Base-by-base conservation (phyloP, 495 filamentous ascomycete species). In the Viridothelium virens region DNA sequence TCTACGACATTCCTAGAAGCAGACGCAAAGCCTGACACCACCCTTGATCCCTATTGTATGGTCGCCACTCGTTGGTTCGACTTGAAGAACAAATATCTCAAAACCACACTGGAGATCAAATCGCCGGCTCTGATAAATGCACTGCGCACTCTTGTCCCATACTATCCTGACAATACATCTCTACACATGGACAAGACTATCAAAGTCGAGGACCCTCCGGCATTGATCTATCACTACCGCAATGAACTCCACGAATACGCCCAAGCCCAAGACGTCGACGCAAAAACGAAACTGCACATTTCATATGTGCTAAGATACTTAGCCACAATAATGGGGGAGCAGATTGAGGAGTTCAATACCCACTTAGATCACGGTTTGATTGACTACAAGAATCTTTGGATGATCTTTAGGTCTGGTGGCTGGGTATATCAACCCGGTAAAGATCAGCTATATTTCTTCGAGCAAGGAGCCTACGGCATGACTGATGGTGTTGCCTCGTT, bases 161-260 rank as follows among this genome's bases (percentile, higher is more conserved):
- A 85, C 18, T 85, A 92, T 69, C 90, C 89, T 71, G 89, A 89
- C 3, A 83, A 93, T 63, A 14, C n/a, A n/a, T 90, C 86, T 67
- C 72, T 95, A 18, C 88, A 90, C 0, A 86, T 91, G 68, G 90
- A 92, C 41, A 86, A 87, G 0, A 88, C 91, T 3, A 81, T 82
- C 38, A 80, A 76, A 9, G 89, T 94, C 71, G 34, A 63, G 10
- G 62, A 62, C 37, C 61, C 62, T 10, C 91, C 91, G 11, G 92
- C 94, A 73, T 85, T 90, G 82, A 82, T 95, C 4, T 96, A 94
- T 79, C 78, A 93, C 66, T 92, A 92, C 72, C 83, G 91, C 12
- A 88, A 91, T 64, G 90, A 92, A 70, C 80, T 91, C 11, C 80
- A 84, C 6, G 75, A 80, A 48, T 63, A 70, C 67, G 81, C 84